Conservation (phyloP, 352 stramenopile species). For the Pythium aphanidermatum region DNA sequence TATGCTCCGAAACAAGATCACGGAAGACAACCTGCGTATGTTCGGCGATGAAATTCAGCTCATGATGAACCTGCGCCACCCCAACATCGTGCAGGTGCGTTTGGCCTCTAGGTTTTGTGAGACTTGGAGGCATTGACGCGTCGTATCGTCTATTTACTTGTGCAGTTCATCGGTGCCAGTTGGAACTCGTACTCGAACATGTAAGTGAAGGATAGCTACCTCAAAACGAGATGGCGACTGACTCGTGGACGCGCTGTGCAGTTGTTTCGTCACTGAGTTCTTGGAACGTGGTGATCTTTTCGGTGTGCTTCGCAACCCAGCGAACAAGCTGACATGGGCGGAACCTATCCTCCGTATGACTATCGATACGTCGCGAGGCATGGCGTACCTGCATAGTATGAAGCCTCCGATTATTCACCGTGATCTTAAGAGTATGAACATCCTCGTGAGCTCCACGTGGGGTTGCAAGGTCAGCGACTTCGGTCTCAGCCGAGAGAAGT, state of each 20-base stretch:
- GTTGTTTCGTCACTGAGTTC: conserved; percentile 87
- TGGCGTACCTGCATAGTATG: conserved; percentile 97
- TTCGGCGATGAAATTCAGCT: conserved; percentile 88
- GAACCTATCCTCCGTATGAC: conserved; percentile 86
- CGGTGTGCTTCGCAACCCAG: conserved; percentile 67
- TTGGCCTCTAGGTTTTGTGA: too few species aligned
- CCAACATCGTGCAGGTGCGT: conserved; percentile 77
- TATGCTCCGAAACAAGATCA: conserved; percentile 88
- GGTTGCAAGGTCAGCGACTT: conserved; percentile 97
- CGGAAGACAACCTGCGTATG: conserved; percentile 84
- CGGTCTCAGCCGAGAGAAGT: conserved; percentile 95
- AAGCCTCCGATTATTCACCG: conserved; percentile 98
- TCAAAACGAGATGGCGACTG: too few species aligned
- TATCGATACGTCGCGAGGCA: conserved; percentile 90
- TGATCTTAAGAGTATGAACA: conserved; percentile 95
- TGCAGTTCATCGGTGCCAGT: conserved; percentile 83
- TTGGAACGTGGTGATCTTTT: conserved; percentile 82
- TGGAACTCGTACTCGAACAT: conserved; percentile 92
- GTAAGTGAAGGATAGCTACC: too few species aligned
- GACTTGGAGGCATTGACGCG: background rate
- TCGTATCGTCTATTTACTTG: background rate
- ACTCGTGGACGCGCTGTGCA: too few species aligned
- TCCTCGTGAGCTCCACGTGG: conserved; percentile 84
- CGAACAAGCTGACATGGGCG: conserved; percentile 78
- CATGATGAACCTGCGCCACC: conserved; percentile 88